Evolutionary conservation across 2,329 filamentous ascomycete genomes (phyloP).

Genomic region (Kalmusia sp.): DNA sequence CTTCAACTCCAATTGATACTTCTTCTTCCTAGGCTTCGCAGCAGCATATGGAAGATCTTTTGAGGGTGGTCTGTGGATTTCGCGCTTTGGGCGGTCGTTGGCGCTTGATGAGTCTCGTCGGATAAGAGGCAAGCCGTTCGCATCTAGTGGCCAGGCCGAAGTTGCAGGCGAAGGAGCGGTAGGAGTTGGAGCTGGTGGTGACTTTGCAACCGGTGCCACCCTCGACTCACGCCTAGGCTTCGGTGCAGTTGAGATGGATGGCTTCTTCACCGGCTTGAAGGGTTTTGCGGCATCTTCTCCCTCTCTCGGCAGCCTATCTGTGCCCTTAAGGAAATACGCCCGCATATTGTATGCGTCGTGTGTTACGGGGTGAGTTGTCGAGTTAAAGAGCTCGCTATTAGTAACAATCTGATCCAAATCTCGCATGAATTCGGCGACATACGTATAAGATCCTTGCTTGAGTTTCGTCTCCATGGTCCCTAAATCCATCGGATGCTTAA

Average conservation of each 20-base stretch:
- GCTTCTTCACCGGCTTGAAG: constrained; percentile 49
- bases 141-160: constrained; percentile 74
- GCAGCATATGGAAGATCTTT: constrained; percentile 89
- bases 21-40: constrained; percentile 88
- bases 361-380: constrained; percentile 75
- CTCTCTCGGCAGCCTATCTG: constrained; percentile 65
- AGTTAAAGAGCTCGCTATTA: constrained; percentile 86
- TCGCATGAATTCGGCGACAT: constrained; percentile 73
- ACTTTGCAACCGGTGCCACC: constrained; percentile 51
- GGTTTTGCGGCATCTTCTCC: constrained; percentile 53
- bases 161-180: constrained; percentile 52
- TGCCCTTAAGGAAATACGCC: constrained; percentile 65
- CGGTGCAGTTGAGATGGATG: constrained; percentile 33
- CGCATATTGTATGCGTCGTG: constrained; percentile 68
- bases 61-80: constrained; percentile 88
- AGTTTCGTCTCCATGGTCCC: constrained; percentile 81
- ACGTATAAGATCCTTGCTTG: constrained; percentile 72
- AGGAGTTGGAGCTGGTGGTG: constrained; percentile 49
- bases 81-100: constrained; percentile 86
- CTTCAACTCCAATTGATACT: constrained; percentile 84
- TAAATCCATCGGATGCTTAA: constrained; percentile 85
- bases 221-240: constrained; percentile 58
- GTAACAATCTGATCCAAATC: constrained; percentile 80
- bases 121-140: constrained; percentile 80
- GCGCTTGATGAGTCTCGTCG: constrained; percentile 82